Evolutionary conservation across 2,329 filamentous ascomycete genomes (phyloP).

Genomic region (Penicillium sp.): DNA sequence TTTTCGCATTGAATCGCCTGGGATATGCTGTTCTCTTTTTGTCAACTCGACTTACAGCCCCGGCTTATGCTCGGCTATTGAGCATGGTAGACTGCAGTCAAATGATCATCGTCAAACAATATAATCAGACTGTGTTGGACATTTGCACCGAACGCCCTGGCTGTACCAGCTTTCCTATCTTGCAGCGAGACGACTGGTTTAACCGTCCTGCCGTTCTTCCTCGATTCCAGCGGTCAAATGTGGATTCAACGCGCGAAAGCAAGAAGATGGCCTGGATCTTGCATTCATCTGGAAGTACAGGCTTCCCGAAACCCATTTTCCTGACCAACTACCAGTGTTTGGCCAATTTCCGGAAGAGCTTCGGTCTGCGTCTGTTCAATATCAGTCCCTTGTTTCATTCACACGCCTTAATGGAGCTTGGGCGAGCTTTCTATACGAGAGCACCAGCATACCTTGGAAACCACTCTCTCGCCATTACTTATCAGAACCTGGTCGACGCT

Average conservation of each 20-base stretch:
- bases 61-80: constrained; percentile 52
- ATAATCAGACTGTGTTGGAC: constrained; percentile 18
- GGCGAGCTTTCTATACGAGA: constrained; percentile 52
- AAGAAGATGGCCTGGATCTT: constrained; percentile 46
- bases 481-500: constrained; percentile 43
- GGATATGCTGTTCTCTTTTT: constrained; percentile 58
- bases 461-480: constrained; percentile 56
- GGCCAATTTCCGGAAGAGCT: constrained; percentile 47
- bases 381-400: constrained; percentile 61
- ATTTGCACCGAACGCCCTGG: constrained; percentile 16
- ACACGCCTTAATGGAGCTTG: constrained; percentile 57
- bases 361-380: constrained; percentile 51
- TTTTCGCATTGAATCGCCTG: constrained; percentile 56
- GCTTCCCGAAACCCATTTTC: constrained; percentile 63
- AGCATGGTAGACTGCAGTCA: constrained; percentile 39
- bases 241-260: constrained; percentile 25
- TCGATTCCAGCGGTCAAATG: constrained; percentile 13
- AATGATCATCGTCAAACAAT: constrained; percentile 20
- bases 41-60: constrained; percentile 54
- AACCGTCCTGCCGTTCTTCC: constrained; percentile 12
- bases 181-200: constrained; percentile 23
- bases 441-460: constrained; percentile 57
- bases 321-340: constrained; percentile 55
- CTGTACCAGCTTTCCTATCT: constrained; percentile 21
- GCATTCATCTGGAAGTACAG: constrained; percentile 58